phyloP scores from a whole-genome alignment of 768 basidiomycete species.

The Ephemerocybe angulata region DNA sequence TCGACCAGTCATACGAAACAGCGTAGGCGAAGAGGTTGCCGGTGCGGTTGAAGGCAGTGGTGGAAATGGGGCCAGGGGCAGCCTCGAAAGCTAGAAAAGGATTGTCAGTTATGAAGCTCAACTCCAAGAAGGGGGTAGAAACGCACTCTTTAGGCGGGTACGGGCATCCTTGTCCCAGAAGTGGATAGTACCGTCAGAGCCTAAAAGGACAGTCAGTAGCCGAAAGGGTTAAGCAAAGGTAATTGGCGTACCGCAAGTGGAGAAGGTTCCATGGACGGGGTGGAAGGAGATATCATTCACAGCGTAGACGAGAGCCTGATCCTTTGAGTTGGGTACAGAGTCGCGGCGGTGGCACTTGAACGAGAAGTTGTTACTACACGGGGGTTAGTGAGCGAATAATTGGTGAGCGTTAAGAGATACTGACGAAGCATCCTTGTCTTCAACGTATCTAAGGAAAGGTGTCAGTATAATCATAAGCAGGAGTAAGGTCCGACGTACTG shows the following conservation, averaged over 20 bases:
- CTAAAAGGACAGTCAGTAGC: slow-evolving; percentile 29
- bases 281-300: slow-evolving; percentile 89
- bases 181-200: slow-evolving; percentile 83
- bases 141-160: slow-evolving; percentile 83
- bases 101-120: not conserved
- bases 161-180: slow-evolving; percentile 95
- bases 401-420: slow-evolving; percentile 14
- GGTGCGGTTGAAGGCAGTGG: slow-evolving; percentile 82
- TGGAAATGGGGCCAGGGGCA: slow-evolving; percentile 70
- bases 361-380: slow-evolving; percentile 69
- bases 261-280: slow-evolving; percentile 79
- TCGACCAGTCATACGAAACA: slow-evolving; percentile 91
- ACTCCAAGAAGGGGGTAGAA: not conserved
- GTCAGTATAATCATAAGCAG: slow-evolving; percentile 1
- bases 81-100: slow-evolving; percentile 61
- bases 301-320: slow-evolving; percentile 69
- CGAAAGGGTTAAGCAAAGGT: slow-evolving; percentile 13
- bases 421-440: slow-evolving; percentile 75
- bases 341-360: slow-evolving; percentile 82
- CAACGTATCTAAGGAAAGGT: slow-evolving; percentile 60
- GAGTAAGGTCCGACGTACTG: slow-evolving; percentile 61
- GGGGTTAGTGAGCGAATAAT: not conserved
- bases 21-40: slow-evolving; percentile 91
- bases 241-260: slow-evolving; percentile 58
- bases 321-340: slow-evolving; percentile 50